Evolutionary conservation across 2,329 filamentous ascomycete genomes (phyloP), one percentile per base, ranked within the genome.

Genomic region (Thelonectria rubi): DNA sequence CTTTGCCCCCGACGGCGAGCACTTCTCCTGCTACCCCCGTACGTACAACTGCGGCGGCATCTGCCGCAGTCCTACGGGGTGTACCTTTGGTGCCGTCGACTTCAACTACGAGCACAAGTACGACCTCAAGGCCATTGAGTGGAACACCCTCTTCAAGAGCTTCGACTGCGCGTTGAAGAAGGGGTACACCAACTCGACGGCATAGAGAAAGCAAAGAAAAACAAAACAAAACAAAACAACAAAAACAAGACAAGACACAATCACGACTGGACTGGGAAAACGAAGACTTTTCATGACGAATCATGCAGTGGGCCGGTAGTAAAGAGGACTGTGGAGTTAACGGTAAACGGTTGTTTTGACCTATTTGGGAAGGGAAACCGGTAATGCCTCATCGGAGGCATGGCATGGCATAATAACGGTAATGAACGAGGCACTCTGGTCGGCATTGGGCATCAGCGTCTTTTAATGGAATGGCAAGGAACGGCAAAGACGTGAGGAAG

Each of bases 11-110:
- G 82, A 85, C 62, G 81, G 77, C 39, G 82, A 82, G 47, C 66
- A 66, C 40, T 85, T 85, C 64, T 74, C 69, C 64, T 86, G 83
- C 75, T 82, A 74, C 69, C 83, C 82, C 3, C 79, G 77, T 61
- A 70, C 77, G 8, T 67, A 69, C 55, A 57, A 70, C 21, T 86
- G 84, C 69, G 74, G 73, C 34, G 74, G 72, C 20, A 74, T 79
- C 62, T 86, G 83, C 77, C 80, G 54, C 5, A 84, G 82, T 48
- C 82, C 82, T 2, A 81, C 79, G 46, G 84, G 83, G 37, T 86
- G 84, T 74, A 85, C 83, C 0, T 78, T 83, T 60, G 84, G 83
- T 37, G 69, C 76, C 8, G 75, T 86, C 50, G 77, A 78, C 66
- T 84, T 79, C 65, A 65, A 72, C 63, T 82, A 80, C 68, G 68